These are phyloP conservation scores for Thelephora aurantiotincta DNA, from an alignment of 768 basidiomycete genomes.

Conservation along the genomic window DNA sequence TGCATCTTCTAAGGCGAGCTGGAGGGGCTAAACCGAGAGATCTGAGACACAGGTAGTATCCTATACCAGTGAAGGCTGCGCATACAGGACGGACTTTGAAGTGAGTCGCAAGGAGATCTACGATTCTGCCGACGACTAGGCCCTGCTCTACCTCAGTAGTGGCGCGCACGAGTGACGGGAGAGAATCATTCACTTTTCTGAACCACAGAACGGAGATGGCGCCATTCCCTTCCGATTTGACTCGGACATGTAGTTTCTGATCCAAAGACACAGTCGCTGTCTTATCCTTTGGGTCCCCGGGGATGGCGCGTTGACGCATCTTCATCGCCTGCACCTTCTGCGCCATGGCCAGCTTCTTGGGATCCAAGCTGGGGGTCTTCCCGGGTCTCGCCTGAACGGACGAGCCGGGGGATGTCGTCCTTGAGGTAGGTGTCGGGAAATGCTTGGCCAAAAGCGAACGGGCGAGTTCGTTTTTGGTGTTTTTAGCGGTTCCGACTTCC, in stretches of 20 bases:
- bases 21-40: constrained; percentile 23
- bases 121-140: constrained; percentile 40
- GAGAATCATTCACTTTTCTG: constrained; percentile 36
- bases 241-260: constrained; percentile 45
- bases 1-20: constrained; percentile 18
- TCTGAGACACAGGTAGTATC: not conserved
- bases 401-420: constrained; percentile 9
- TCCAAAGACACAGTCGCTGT: constrained; percentile 29
- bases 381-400: not conserved
- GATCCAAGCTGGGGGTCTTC: constrained; percentile 27
- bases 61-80: not conserved
- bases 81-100: constrained; percentile 17
- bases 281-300: constrained; percentile 47
- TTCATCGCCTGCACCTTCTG: constrained; percentile 56
- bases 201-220: constrained; percentile 50
- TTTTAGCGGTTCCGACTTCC: constrained; percentile 3
- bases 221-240: constrained; percentile 17
- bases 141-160: constrained; percentile 21
- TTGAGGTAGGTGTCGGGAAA: constrained; percentile 20
- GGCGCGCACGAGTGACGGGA: not conserved
- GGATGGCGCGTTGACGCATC: constrained; percentile 55
- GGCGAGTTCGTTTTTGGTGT: constrained; percentile 30
- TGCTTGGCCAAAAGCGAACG: constrained; percentile 38
- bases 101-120: constrained; percentile 37
- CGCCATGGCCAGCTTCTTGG: constrained; percentile 37